Percentiles rank a stretch among this genome's conserved stretches.
Conservation (phyloP, 768 basidiomycete genomes). For the Amyloporia xantha region DNA sequence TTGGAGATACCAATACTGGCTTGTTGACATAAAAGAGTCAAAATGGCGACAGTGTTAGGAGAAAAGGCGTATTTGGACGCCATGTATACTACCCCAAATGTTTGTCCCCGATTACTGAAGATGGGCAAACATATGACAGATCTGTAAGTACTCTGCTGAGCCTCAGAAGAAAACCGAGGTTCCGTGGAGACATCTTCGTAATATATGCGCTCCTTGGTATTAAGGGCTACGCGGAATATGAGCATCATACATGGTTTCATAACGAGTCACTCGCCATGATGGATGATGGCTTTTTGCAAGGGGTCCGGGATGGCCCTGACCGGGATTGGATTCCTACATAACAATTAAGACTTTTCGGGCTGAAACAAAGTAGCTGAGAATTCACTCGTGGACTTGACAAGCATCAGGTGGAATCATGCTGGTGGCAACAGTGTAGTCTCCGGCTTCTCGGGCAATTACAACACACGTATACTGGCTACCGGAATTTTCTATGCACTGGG, state of each 20-base stretch:
- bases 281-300: constrained; percentile 59
- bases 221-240: constrained; percentile 40
- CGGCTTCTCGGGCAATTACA: constrained; percentile 61
- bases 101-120: constrained; percentile 69
- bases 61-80: constrained; percentile 62
- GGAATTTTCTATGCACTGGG: constrained; percentile 41
- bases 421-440: constrained; percentile 66
- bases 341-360: background rate
- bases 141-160: constrained; percentile 50
- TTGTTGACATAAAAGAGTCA: constrained; percentile 65
- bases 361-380: constrained; percentile 4
- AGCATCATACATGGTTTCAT: background rate
- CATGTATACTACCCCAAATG: constrained; percentile 64
- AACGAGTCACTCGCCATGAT: constrained; percentile 43
- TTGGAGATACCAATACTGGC: constrained; percentile 72
- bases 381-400: constrained; percentile 67
- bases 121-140: constrained; percentile 67
- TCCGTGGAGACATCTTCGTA: constrained; percentile 59
- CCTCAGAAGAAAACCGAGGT: constrained; percentile 63
- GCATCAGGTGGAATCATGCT: constrained; percentile 52
- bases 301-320: constrained; percentile 55
- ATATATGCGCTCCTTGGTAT: constrained; percentile 54
- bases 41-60: constrained; percentile 49
- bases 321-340: constrained; percentile 49
- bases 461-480: constrained; percentile 64